phyloP scores from a whole-genome alignment of 352 stramenopile genomes.

The Phytopythium vexans region DNA sequence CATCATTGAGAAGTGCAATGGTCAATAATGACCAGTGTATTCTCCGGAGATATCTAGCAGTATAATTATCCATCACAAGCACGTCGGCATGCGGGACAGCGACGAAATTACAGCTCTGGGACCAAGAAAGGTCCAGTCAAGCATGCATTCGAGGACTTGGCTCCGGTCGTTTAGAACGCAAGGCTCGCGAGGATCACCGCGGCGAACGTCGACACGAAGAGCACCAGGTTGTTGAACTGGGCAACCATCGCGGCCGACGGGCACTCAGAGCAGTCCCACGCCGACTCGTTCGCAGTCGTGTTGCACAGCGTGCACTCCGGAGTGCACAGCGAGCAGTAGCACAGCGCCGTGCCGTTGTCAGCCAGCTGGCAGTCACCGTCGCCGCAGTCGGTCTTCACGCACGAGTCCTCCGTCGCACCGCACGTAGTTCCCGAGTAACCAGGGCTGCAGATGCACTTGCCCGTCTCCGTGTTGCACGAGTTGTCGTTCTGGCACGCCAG shows the following conservation, averaged over 20 bases:
- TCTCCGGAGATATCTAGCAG: not conserved
- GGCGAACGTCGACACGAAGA: constrained; percentile 32
- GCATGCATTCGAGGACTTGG: not conserved
- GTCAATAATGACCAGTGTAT: constrained; percentile 2
- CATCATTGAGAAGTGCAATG: too few species aligned
- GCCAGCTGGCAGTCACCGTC: constrained; percentile 39
- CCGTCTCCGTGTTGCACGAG: constrained; percentile 44
- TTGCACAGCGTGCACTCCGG: constrained; percentile 37
- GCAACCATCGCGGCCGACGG: constrained; percentile 13
- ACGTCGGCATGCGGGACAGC: too few species aligned
- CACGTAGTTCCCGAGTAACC: constrained; percentile 50
- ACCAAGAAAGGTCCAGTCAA: too few species aligned
- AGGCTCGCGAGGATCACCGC: constrained; percentile 33
- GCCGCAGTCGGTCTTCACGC: constrained; percentile 38
- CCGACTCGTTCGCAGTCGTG: constrained; percentile 19
- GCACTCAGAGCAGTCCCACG: constrained; percentile 39
- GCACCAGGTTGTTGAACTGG: constrained; percentile 33
- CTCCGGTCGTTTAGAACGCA: constrained; percentile 18
- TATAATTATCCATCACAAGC: constrained; percentile 4
- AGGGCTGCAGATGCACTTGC: constrained; percentile 46
- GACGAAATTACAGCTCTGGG: too few species aligned
- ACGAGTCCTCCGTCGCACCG: constrained; percentile 46
- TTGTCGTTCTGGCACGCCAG: constrained; percentile 52
- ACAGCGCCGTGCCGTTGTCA: constrained; percentile 40
- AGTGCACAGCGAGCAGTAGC: constrained; percentile 39